Evolutionary conservation across 2,329 filamentous ascomycete species (phyloP).

Genomic region (Nemania sp.): DNA sequence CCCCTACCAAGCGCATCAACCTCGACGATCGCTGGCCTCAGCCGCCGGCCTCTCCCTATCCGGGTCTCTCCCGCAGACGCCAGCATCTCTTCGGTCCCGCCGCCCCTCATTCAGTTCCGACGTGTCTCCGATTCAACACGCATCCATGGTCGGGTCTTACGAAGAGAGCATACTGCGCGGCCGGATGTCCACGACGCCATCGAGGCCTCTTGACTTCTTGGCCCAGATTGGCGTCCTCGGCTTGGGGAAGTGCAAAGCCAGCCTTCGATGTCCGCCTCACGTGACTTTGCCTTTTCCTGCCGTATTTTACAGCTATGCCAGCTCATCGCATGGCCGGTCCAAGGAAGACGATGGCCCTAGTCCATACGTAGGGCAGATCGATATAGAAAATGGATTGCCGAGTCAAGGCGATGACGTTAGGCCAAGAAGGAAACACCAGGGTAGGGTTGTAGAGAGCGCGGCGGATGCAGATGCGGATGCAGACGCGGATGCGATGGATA

Average conservation of each 20-base stretch:
- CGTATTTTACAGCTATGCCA: conserved; percentile 92
- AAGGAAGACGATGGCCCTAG: conserved; percentile 84
- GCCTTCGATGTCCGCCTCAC: conserved; percentile 83
- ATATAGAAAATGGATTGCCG: conserved; percentile 79
- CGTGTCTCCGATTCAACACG: conserved; percentile 78
- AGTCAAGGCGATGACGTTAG: conserved; percentile 54
- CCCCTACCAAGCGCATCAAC: conserved; percentile 78
- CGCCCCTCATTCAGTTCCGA: conserved; percentile 76
- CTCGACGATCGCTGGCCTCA: conserved; percentile 73
- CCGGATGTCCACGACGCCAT: conserved; percentile 95
- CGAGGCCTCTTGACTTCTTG: conserved; percentile 87
- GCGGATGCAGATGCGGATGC: conserved; percentile 40
- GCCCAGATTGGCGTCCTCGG: conserved; percentile 95
- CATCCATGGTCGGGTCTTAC: conserved; percentile 96
- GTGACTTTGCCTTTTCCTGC: conserved; percentile 90
- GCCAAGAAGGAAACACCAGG: conserved; percentile 54
- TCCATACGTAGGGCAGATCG: conserved; percentile 92
- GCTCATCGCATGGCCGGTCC: conserved; percentile 64
- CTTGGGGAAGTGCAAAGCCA: conserved; percentile 84
- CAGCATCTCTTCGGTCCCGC: conserved; percentile 58
- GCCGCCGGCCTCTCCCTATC: conserved; percentile 51
- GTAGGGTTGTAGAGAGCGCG: conserved; percentile 46
- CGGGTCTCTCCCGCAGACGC: conserved; percentile 54
- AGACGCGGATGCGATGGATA: conserved; percentile 34
- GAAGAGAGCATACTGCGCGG: conserved; percentile 95